These are phyloP conservation scores for Chlamydomonas sp. DNA, from an alignment of 139 green algal genomes.

Conservation along the genomic window DNA sequence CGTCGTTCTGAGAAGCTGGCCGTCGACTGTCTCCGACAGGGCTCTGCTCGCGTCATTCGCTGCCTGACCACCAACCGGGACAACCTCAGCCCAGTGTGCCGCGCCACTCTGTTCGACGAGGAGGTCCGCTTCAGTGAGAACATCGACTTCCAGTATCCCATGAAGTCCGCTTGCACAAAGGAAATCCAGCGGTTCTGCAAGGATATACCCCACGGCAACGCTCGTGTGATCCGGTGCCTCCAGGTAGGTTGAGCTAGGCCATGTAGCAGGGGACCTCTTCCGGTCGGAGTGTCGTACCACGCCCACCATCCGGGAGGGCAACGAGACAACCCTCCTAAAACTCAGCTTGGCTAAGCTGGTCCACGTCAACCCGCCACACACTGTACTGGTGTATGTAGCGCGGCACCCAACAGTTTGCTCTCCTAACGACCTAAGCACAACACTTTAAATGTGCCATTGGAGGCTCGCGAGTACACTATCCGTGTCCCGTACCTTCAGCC, in stretches of 20 bases:
- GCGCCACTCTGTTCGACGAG: slow-evolving; percentile 71
- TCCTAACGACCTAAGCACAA: too few relatives aligned
- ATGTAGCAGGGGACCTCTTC: neutral
- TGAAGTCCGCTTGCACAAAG: slow-evolving; percentile 78
- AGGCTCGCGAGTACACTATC: too few relatives aligned
- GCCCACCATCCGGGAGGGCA: too few relatives aligned
- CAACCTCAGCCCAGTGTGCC: slow-evolving; percentile 70
- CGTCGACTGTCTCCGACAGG: slow-evolving; percentile 36
- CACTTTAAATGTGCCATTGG: too few relatives aligned
- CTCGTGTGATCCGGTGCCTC: slow-evolving; percentile 70
- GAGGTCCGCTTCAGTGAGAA: slow-evolving; percentile 75
- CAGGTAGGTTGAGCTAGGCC: neutral
- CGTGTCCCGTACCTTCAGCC: too few relatives aligned
- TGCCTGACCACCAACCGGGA: slow-evolving; percentile 80
- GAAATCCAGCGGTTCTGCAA: slow-evolving; percentile 82
- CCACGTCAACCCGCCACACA: too few relatives aligned
- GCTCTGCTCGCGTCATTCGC: slow-evolving; percentile 81
- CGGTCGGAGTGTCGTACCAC: neutral
- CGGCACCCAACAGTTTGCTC: too few relatives aligned
- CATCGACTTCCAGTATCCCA: slow-evolving; percentile 86
- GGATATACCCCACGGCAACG: slow-evolving; percentile 78
- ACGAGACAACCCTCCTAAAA: too few relatives aligned
- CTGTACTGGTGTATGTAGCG: too few relatives aligned
- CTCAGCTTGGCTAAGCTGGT: too few relatives aligned
- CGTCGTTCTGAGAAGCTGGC: too few relatives aligned